Percentiles rank a stretch among this genome's conserved stretches.
Conservation (phyloP, 306 rosid species). For the Luffa aegyptiaca region DNA sequence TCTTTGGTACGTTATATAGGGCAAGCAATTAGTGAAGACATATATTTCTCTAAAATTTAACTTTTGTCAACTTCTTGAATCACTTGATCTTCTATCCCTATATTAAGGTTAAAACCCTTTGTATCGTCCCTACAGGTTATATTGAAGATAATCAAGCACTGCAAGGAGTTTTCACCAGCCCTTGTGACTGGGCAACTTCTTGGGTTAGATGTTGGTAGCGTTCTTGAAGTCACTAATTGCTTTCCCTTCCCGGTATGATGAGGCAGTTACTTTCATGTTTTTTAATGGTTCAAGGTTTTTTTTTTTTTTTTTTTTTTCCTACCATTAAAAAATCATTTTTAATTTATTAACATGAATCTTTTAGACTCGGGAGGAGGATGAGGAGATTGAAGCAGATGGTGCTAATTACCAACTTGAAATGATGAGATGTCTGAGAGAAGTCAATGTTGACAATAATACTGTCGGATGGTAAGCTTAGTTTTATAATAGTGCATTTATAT, state of each 20-base stretch:
- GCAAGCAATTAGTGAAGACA: background rate
- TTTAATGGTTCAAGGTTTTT: background rate
- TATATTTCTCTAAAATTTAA: too few relatives aligned
- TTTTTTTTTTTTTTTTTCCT: background rate
- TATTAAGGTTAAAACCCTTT: background rate
- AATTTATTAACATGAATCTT: background rate
- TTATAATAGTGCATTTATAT: background rate
- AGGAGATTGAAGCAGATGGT: constrained; percentile 95
- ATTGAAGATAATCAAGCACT: constrained; percentile 92
- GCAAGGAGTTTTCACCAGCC: constrained; percentile 92
- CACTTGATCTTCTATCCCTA: background rate
- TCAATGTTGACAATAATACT: constrained; percentile 92
- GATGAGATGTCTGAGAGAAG: constrained; percentile 99
- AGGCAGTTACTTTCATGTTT: background rate
- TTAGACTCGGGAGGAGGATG: constrained; percentile 89
- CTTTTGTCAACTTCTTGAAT: background rate
- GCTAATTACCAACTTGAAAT: constrained; percentile 98
- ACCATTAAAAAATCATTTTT: background rate
- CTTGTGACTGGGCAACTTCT: constrained; percentile 95
- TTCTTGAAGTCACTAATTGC: constrained; percentile 96
- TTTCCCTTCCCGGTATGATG: constrained; percentile 84
- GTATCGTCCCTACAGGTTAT: constrained; percentile 41
- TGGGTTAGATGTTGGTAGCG: constrained; percentile 94
- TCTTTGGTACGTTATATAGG: background rate
- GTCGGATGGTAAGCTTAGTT: constrained; percentile 74